These are phyloP conservation scores for Tetrapisispora nanseiensis DNA, from an alignment of 805 yeast genomes.

Conservation along the genomic window DNA sequence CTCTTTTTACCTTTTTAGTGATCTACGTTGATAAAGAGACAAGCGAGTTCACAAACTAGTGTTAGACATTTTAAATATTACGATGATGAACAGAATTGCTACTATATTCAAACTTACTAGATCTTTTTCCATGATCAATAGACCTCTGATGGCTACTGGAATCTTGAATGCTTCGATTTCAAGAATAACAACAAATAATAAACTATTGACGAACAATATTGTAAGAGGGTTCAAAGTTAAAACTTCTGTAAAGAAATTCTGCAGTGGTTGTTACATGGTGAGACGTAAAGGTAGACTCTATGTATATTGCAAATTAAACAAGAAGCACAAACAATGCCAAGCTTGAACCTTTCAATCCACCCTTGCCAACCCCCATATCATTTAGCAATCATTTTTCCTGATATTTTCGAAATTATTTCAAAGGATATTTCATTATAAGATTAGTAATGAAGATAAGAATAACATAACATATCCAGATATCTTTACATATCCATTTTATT, in stretches of 20 bases:
- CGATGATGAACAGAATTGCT: not conserved
- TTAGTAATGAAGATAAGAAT: no score
- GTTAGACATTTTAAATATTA: no score
- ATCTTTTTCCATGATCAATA: not conserved
- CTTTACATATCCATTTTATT: not conserved
- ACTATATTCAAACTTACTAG: not conserved
- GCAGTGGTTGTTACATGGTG: constrained; percentile 84
- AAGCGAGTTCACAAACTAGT: no score
- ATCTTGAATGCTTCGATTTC: not conserved
- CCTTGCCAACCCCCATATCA: no score
- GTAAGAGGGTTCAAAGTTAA: constrained; percentile 80
- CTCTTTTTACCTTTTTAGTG: no score
- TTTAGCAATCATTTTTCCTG: no score
- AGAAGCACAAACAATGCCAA: constrained; percentile 91
- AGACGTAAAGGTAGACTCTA: constrained; percentile 92
- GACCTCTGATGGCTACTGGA: not conserved
- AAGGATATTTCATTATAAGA: no score
- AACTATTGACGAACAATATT: not conserved
- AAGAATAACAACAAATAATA: not conserved
- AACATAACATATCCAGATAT: not conserved
- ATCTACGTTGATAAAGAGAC: no score
- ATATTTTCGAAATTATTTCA: no score
- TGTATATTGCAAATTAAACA: constrained; percentile 86
- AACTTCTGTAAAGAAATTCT: constrained; percentile 87
- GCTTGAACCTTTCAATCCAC: no score